A percentile compares a stretch with the other conserved stretches of the same genome.
These are phyloP conservation scores for Rhizophora apiculata DNA, from an alignment of 345 rosid species.

Conservation along the genomic window DNA sequence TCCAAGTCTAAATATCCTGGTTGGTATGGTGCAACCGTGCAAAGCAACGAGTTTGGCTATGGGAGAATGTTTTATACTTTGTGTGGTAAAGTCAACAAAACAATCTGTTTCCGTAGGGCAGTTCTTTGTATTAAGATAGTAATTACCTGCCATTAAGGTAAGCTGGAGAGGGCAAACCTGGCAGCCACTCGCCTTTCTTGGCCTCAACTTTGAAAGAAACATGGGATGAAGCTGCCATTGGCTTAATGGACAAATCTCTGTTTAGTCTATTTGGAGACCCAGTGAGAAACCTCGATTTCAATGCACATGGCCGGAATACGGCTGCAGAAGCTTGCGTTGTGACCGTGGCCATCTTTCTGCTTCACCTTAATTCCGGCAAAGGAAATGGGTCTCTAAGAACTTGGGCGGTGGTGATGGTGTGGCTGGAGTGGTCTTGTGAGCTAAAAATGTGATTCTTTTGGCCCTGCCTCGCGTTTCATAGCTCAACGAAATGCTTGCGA, in stretches of 20 bases:
- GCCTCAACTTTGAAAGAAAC: slow-evolving; percentile 62
- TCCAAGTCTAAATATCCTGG: too few species aligned
- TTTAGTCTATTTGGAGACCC: slow-evolving; percentile 54
- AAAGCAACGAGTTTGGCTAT: too few species aligned
- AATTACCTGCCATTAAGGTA: slow-evolving; percentile 87
- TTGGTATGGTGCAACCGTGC: too few species aligned
- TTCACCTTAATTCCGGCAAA: slow-evolving; percentile 3
- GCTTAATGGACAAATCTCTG: slow-evolving; percentile 44
- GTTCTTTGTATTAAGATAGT: not conserved
- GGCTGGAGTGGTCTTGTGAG: not conserved
- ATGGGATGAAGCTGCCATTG: slow-evolving; percentile 31
- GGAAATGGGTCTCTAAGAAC: not conserved
- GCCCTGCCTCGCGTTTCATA: slow-evolving; percentile 26
- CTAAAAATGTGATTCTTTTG: not conserved
- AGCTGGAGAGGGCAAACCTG: slow-evolving; percentile 72
- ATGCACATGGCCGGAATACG: slow-evolving; percentile 63
- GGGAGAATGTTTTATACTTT: too few species aligned
- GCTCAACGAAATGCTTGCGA: not conserved
- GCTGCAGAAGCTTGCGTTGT: slow-evolving; percentile 87
- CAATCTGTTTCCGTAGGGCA: too few species aligned
- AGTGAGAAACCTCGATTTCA: slow-evolving; percentile 58
- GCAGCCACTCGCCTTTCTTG: slow-evolving; percentile 97
- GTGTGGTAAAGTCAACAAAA: too few species aligned
- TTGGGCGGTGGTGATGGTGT: not conserved
- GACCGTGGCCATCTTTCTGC: slow-evolving; percentile 58